A percentile compares a stretch with the other conserved stretches of the same genome.
Evolutionary conservation across 2,329 filamentous ascomycete species (phyloP).

Genomic region (Mycocentrospora acerina): DNA sequence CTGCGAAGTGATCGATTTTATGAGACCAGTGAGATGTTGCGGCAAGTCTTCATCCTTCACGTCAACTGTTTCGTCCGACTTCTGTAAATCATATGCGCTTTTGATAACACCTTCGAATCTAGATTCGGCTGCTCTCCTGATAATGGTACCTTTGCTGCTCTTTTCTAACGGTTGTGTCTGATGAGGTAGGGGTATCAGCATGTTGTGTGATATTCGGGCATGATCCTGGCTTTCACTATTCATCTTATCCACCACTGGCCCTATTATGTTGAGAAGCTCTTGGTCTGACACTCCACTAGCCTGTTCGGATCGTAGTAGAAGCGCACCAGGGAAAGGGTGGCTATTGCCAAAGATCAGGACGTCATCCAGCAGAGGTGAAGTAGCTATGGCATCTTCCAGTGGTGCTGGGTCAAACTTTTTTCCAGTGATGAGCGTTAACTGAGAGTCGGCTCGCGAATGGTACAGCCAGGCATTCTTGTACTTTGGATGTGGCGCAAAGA

Average conservation of each 20-base stretch:
- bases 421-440: slow-evolving; percentile 63
- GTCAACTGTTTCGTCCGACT: slow-evolving; percentile 12
- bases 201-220: slow-evolving; percentile 52
- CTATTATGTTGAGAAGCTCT: slow-evolving; percentile 47
- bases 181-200: slow-evolving; percentile 52
- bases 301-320: slow-evolving; percentile 53
- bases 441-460: slow-evolving; percentile 62
- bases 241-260: slow-evolving; percentile 48
- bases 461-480: slow-evolving; percentile 62
- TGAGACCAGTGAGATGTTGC: slow-evolving; percentile 18
- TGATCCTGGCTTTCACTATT: slow-evolving; percentile 55
- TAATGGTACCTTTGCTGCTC: slow-evolving; percentile 64
- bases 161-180: slow-evolving; percentile 50
- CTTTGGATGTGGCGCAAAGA: slow-evolving; percentile 59
- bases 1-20: slow-evolving; percentile 26
- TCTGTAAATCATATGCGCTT: slow-evolving; percentile 44
- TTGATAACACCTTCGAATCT: slow-evolving; percentile 52
- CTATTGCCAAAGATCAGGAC: slow-evolving; percentile 64
- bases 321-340: slow-evolving; percentile 55
- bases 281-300: slow-evolving; percentile 31
- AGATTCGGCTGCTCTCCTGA: slow-evolving; percentile 55
- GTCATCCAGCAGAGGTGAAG: slow-evolving; percentile 52
- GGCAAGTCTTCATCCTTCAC: slow-evolving; percentile 33
- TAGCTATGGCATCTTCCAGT: slow-evolving; percentile 58
- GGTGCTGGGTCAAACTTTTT: slow-evolving; percentile 69